Base-by-base conservation (phyloP, 257 asterid genomes). In the Solanum stenotomum region DNA sequence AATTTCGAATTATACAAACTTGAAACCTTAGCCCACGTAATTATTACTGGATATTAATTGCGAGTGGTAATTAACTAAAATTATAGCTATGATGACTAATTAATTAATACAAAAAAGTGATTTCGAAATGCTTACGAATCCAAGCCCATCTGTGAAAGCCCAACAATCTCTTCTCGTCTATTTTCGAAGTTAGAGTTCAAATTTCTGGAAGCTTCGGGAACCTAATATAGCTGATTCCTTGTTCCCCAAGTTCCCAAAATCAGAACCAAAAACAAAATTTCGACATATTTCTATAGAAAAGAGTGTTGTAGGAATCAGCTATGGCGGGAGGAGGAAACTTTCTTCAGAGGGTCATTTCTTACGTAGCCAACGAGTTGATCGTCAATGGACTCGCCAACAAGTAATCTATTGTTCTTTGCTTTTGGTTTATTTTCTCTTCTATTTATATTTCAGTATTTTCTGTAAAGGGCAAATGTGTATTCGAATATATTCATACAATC, bases 301-400 rank as follows among this genome's bases (percentile, higher is more conserved):
- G 13, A 86, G 87, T 89, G 70, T 68, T 84, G 13, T 86, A 31
- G 25, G 11, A 83, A 87, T n/a, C 38, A 25, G 34, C 56, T 77
- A 96, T 95, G 98, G 97, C 95, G 67, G 98, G 97, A 87, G 98
- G 98, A 31, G 98, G 96, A 70, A 95, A 92, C 91, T 95, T 96
- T 88, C 10, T 95, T 46, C 93, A 92, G 87, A 91, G 98, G 85
- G 98, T 94, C 0, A 56, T 96, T 2, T 87, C 91, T 6, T 95
- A 96, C 56, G 93, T 94, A 8, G 96, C 95, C 70, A 93, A 96
- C 71, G 96, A 92, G 52, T 38, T 93, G 38, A 76, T 93, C 52
- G 94, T 92, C 34, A 88, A 90, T 33, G 92, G 94, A 10, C 92
- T 93, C 10, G 92, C 99, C 70, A 96, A 96, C 93, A 95, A 93